Conservation (phyloP, 495 filamentous ascomycete species). For the Penicillium paxilli region DNA sequence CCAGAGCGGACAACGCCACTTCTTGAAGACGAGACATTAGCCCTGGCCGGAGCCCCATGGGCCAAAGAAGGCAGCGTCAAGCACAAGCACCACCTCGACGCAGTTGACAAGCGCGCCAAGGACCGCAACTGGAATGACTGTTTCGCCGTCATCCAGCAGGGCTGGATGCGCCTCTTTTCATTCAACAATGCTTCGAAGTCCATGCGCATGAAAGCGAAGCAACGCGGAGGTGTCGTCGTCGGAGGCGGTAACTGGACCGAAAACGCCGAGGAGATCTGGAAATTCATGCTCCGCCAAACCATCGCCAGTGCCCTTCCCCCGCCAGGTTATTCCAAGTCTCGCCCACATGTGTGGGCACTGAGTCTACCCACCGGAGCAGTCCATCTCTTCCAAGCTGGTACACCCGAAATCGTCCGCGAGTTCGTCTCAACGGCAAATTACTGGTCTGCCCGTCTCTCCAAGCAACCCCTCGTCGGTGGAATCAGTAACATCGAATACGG, state of each 20-base stretch:
- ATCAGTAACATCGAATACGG: constrained; percentile 98
- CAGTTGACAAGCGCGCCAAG: constrained; percentile 84
- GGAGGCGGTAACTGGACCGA: constrained; percentile 97
- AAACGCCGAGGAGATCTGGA: constrained; percentile 82
- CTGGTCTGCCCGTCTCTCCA: constrained; percentile 92
- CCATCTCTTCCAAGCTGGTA: constrained; percentile 96
- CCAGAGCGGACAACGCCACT: constrained; percentile 62
- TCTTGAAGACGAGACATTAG: constrained; percentile 88
- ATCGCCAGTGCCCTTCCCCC: constrained; percentile 87
- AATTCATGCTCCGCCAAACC: constrained; percentile 87
- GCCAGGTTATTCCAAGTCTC: constrained; percentile 86
- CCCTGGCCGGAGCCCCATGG: constrained; percentile 91
- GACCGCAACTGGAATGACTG: constrained; percentile 92
- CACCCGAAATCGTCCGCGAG: constrained; percentile 89
- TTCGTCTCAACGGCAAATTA: constrained; percentile 96
- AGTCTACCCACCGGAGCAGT: constrained; percentile 89
- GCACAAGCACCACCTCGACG: constrained; percentile 94
- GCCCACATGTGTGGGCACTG: constrained; percentile 95
- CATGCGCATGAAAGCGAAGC: constrained; percentile 66
- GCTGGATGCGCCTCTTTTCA: constrained; percentile 92
- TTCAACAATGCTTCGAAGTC: constrained; percentile 77
- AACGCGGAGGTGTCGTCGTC: constrained; percentile 65
- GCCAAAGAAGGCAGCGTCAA: constrained; percentile 95
- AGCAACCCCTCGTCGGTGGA: constrained; percentile 86
- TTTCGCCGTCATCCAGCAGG: constrained; percentile 97